phyloP scores from a whole-genome alignment of 2,329 filamentous ascomycete species.

The Ceratocystis huliohia region DNA sequence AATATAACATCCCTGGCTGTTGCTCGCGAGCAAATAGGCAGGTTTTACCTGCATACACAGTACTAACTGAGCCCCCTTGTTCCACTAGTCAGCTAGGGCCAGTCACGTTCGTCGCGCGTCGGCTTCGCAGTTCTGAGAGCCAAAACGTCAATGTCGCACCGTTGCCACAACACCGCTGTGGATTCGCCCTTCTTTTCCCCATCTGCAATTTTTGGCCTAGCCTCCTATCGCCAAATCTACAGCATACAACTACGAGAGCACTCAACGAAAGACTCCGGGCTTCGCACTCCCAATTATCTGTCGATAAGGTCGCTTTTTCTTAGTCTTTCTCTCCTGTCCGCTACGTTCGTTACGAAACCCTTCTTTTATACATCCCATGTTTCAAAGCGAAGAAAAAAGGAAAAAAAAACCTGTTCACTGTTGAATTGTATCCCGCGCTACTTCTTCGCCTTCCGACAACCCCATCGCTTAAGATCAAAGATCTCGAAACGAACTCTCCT shows the following conservation, averaged over 20 bases:
- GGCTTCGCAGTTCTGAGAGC: neutral
- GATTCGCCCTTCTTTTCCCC: constrained; percentile 3
- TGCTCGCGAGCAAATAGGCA: neutral
- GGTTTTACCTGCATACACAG: too few relatives aligned
- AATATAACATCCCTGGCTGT: constrained; percentile 2
- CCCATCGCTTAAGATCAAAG: neutral
- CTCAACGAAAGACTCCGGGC: neutral
- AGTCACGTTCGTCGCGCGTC: constrained; percentile 6
- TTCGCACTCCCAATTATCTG: too few relatives aligned
- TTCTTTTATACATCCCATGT: neutral
- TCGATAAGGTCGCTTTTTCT: neutral
- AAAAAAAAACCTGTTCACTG: neutral
- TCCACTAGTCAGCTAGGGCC: neutral
- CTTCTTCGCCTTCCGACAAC: neutral
- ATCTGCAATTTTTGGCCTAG: neutral
- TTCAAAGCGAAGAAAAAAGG: neutral
- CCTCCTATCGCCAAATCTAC: neutral
- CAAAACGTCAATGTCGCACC: neutral
- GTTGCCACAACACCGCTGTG: neutral
- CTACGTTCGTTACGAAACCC: neutral
- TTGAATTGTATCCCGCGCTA: neutral
- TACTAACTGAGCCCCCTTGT: neutral
- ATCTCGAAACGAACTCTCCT: neutral
- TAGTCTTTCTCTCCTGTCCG: neutral
- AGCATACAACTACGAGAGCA: neutral